phyloP scores from a whole-genome alignment of 176 grass and related monocot genomes.

The Bromus sterilis region DNA sequence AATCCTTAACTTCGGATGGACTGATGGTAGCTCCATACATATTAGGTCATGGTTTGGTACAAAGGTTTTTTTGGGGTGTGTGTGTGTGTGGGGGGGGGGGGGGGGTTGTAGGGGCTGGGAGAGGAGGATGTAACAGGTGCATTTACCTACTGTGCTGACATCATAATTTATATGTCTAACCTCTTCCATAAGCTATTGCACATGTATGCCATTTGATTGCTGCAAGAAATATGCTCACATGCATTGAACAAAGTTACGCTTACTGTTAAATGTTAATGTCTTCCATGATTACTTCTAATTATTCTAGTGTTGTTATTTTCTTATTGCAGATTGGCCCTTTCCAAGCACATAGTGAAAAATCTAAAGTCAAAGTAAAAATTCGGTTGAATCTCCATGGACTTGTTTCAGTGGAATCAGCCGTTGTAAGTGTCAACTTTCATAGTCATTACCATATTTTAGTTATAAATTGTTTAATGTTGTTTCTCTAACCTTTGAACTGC shows the following conservation, averaged over 20 bases:
- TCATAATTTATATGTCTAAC: not conserved
- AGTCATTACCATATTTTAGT: slow-evolving; percentile 2
- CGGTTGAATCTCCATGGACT: slow-evolving; percentile 92
- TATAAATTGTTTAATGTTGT: not conserved
- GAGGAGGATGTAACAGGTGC: not conserved
- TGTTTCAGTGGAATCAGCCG: slow-evolving; percentile 77
- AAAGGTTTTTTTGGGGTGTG: not conserved
- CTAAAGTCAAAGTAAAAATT: slow-evolving; percentile 81
- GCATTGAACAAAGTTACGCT: slow-evolving; percentile 11
- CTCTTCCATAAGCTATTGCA: not conserved
- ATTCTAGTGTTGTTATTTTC: not conserved
- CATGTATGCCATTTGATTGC: not conserved
- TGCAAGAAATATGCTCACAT: not conserved
- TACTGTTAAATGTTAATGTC: not conserved
- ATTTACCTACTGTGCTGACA: not conserved
- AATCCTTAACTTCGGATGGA: not conserved
- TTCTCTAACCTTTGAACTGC: slow-evolving; percentile 28
- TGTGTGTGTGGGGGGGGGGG: not conserved
- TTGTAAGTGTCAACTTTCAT: slow-evolving; percentile 48
- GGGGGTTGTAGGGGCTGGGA: not conserved
- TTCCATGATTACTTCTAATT: slow-evolving; percentile 14
- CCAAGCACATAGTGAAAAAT: slow-evolving; percentile 46
- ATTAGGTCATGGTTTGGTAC: not conserved
- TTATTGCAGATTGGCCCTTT: slow-evolving; percentile 88
- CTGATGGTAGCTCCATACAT: not conserved